Evolutionary conservation across 2,329 filamentous ascomycete species (phyloP), one percentile per base, ranked within the genome.

Genomic region (Neonectria sp.): DNA sequence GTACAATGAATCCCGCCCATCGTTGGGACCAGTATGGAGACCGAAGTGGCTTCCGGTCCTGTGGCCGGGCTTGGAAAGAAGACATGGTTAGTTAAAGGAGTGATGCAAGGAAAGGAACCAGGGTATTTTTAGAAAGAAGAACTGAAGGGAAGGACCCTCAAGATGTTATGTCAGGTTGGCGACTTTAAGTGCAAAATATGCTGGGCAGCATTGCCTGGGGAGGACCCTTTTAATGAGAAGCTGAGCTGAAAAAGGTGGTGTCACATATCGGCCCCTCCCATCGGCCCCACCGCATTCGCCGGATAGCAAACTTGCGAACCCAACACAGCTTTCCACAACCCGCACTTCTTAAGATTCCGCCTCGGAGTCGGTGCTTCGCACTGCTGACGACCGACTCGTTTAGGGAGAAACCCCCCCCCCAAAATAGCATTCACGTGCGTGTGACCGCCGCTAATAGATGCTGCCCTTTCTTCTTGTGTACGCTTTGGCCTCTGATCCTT

Each of bases 1-100:
- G 67, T 0, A 75, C 67, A 6, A 74, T 57, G 62, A 52, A 27
- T 25, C 60, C 53, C 43, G 63, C 55, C 52, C 65, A 37, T 58
- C 64, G 12, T 35, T 60, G 51, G 12, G 57, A 33, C 57, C 57
- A 65, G 17, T 60, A 65, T 40, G 57, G 35, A 33, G 63, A 65
- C 12, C 33, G 24, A 6, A 65, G 52, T 0, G 45, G 52, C n/a
- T 53, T 37, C 31, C 63, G 57, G 17, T 31, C 57, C 21, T 29
- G 25, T 29, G 57, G 37, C 7, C 29, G 63, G 8, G 45, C 6
- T 27, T 52, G 37, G 13, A 65, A 57, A 6, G 60, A 52, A 37
- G 57, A 24, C 63, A 65, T 65, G 51, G 12, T 7, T 6, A 15
- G 11, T 53, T 15, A 7, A 35, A 31, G 48, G 48, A 29, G 15